Conservation (phyloP, 2,329 filamentous ascomycete genomes). For the Akanthomyces muscarius region DNA sequence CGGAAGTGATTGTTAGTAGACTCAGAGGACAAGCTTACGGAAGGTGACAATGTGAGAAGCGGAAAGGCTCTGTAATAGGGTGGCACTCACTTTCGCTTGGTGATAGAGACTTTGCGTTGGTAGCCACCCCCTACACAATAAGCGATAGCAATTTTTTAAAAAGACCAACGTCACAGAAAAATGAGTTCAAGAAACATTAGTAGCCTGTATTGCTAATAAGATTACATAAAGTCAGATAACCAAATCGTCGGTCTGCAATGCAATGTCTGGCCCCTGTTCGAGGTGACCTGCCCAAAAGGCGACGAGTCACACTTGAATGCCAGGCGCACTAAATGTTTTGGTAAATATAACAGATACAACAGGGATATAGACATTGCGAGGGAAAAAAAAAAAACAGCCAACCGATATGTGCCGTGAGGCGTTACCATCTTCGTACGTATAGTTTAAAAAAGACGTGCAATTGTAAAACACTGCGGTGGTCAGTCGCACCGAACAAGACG, state of each 20-base stretch:
- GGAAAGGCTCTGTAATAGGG: not conserved
- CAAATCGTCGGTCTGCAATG: not conserved
- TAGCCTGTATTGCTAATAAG: constrained; percentile 14
- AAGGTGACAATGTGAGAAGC: not conserved
- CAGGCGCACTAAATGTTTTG: not conserved
- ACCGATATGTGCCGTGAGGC: constrained; percentile 34
- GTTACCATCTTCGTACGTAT: constrained; percentile 33
- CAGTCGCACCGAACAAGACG: not conserved
- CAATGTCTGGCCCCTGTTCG: not conserved
- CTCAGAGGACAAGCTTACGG: no score
- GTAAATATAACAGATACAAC: constrained; percentile 3
- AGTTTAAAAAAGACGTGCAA: constrained; percentile 19
- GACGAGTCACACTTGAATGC: not conserved
- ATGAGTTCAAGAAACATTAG: constrained; percentile 1
- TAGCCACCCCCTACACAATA: not conserved
- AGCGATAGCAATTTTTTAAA: not conserved
- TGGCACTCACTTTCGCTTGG: not conserved
- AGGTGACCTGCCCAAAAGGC: not conserved
- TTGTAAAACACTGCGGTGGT: not conserved
- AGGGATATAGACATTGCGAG: constrained; percentile 11
- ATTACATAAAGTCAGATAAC: constrained; percentile 2
- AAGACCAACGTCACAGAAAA: not conserved
- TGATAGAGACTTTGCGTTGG: not conserved
- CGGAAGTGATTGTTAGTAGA: not conserved
- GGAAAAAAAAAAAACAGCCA: constrained; percentile 14